These are phyloP conservation scores for Dryadomyces quercus-mongolicae DNA, from an alignment of 2,329 filamentous ascomycete genomes.

Conservation along the genomic window DNA sequence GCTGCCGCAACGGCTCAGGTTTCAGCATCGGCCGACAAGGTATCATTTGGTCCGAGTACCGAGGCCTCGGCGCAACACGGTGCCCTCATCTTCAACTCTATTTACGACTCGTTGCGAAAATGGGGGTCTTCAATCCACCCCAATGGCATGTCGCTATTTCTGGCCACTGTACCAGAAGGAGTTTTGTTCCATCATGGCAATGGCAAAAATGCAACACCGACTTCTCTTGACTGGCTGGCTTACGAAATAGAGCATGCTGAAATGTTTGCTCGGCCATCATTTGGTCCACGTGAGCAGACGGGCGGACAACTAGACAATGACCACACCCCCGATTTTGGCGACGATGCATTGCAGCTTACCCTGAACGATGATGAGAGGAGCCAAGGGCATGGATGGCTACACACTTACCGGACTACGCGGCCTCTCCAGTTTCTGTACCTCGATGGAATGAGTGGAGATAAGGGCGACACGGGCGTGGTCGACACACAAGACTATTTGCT, in stretches of 20 bases:
- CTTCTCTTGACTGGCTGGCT: conserved; percentile 53
- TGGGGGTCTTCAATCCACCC: conserved; percentile 49
- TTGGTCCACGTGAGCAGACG: no score
- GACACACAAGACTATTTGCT: conserved; percentile 51
- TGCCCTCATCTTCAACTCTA: neutral
- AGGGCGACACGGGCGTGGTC: conserved; percentile 49
- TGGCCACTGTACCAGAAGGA: conserved; percentile 50
- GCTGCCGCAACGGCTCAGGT: no score
- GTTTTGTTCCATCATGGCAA: conserved; percentile 59
- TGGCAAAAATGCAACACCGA: conserved; percentile 29
- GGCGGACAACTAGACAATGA: neutral
- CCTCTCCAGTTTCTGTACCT: conserved; percentile 52
- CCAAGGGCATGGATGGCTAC: conserved; percentile 41
- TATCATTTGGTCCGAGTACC: no score
- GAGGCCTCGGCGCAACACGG: no score
- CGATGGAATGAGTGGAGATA: conserved; percentile 31
- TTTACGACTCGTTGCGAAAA: neutral
- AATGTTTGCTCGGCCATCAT: conserved; percentile 38
- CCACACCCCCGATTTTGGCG: no score
- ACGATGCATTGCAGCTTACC: no score
- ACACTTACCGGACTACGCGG: conserved; percentile 49
- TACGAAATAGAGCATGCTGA: conserved; percentile 62
- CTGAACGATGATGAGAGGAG: neutral
- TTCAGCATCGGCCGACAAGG: no score
- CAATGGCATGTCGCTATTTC: conserved; percentile 63